Base-by-base conservation (phyloP, 1,284 basidiomycete species). In the Heterobasidion occidentale region DNA sequence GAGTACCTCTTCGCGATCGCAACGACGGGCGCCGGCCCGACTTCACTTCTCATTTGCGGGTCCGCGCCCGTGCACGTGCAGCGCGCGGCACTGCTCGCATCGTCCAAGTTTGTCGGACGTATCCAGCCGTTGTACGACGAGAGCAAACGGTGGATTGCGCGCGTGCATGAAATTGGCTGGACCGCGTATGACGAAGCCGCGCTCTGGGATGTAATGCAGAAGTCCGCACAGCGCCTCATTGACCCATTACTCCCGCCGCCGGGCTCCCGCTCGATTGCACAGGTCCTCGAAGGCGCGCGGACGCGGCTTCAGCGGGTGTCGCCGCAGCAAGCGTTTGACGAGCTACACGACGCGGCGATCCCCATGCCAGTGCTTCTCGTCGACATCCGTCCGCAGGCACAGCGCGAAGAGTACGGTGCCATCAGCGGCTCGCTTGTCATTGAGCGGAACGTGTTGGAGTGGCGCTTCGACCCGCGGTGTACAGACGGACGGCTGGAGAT, bases 381-480 rank as follows among this genome's bases (percentile, higher is more conserved):
- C n/a, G 88, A 90, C 66, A 88, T 90, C 55, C 81, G 87, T 7
- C 77, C 84, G 0, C 77, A 73, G 45, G 75, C 74, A 5, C 79
- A 87, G 65, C 77, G 86, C 14, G 71, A 72, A 9, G 65, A 66
- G 36, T 74, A 78, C 46, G 88, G 88, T 0, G 71, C 68, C 0
- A 83, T 90, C 58, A 74, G 75, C 9, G 85, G 86, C 0, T 77
- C 86, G 12, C 69, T 89, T 55, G 68, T 84, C 55, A 77, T 89
- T 58, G 87, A 90, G 62, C 77, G 88, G 19, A 87, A 85, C 63
- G 77, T 80, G n/a, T 74, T 88, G 51, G 86, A 88, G 67, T 88
- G 84, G 84, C 74, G 78, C 17, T 83, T 89, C 61, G 88, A 90
- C 68, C 88, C 88, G 4, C 74, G 84, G 54, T 77, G 71, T 59